Conservation (phyloP, 2,329 filamentous ascomycete species). For the Blastomyces gilchristii region DNA sequence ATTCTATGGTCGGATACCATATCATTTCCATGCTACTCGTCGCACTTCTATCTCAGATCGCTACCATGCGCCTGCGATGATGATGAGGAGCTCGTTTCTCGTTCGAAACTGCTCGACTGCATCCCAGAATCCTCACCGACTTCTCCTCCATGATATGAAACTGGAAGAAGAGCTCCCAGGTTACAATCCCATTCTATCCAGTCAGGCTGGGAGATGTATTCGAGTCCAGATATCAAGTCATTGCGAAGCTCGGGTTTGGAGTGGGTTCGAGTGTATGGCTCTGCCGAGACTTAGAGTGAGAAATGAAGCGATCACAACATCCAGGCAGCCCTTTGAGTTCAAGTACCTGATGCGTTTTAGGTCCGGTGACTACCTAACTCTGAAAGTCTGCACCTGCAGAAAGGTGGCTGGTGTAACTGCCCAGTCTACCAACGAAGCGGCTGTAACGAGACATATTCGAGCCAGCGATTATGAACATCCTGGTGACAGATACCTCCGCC, state of each 20-base stretch:
- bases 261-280: constrained; percentile 16
- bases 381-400: constrained; percentile 14
- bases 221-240: constrained; percentile 10
- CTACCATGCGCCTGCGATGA: background rate
- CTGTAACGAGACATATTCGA: background rate
- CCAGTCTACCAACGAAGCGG: constrained; percentile 2
- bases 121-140: background rate
- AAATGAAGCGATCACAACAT: background rate
- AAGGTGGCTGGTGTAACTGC: background rate
- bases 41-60: background rate
- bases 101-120: background rate
- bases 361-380: constrained; percentile 16
- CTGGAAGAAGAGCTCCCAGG: constrained; percentile 2
- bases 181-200: constrained; percentile 6
- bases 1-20: background rate
- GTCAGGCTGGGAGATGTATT: constrained; percentile 5
- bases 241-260: constrained; percentile 17
- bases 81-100: background rate
- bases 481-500: constrained; percentile 15
- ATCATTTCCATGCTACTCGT: background rate
- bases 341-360: constrained; percentile 16
- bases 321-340: background rate
- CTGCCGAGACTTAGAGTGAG: constrained; percentile 9
- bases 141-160: background rate
- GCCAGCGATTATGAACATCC: constrained; percentile 9